phyloP scores from a whole-genome alignment of 1,284 basidiomycete genomes.

The Ceratobasidium sp. region DNA sequence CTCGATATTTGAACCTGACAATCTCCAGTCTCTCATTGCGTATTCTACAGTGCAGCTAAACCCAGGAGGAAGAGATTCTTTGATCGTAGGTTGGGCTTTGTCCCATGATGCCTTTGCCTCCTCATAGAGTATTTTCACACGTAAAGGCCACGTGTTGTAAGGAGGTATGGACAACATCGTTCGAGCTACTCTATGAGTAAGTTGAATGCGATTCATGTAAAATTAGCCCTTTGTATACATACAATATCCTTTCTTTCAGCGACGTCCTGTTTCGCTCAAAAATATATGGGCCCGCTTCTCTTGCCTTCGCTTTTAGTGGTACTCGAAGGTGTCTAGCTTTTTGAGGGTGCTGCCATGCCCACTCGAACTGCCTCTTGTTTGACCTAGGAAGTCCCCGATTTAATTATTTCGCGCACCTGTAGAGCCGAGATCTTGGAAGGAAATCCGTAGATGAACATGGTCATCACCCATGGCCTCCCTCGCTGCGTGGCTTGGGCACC shows the following conservation, averaged over 20 bases:
- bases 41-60: conserved; percentile 64
- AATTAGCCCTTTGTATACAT: too few relatives aligned
- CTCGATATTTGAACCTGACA: conserved; percentile 50
- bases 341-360: too few relatives aligned
- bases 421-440: conserved; percentile 84
- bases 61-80: conserved; percentile 57
- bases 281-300: too few relatives aligned
- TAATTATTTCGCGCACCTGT: conserved; percentile 53
- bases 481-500: conserved; percentile 78
- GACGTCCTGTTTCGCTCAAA: too few relatives aligned
- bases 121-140: conserved; percentile 41
- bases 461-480: conserved; percentile 87
- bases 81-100: conserved; percentile 45
- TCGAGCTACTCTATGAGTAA: conserved; percentile 45
- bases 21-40: conserved; percentile 75
- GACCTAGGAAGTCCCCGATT: neutral
- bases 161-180: conserved; percentile 41
- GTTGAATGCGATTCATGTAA: too few relatives aligned
- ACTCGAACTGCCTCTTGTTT: conserved; percentile 55
- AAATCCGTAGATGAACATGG: conserved; percentile 88
- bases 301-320: too few relatives aligned
- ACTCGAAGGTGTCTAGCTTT: conserved; percentile 84
- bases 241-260: conserved; percentile 40
- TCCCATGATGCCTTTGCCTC: conserved; percentile 47
- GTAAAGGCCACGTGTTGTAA: conserved; percentile 44